These are phyloP conservation scores for Solanum appendiculatum DNA, from an alignment of 257 asterid genomes.

Conservation along the genomic window DNA sequence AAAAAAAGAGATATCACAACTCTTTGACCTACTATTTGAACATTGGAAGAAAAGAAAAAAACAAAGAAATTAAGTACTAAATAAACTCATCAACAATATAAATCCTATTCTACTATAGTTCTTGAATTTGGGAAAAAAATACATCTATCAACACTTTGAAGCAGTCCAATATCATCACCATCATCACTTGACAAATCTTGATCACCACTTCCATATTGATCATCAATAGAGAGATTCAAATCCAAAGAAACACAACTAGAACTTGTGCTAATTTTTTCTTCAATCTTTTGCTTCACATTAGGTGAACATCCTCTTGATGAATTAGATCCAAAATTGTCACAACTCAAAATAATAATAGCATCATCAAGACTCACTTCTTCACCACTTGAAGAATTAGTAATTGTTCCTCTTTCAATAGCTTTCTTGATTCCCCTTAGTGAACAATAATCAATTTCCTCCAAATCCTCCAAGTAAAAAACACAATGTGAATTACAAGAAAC, in stretches of 20 bases:
- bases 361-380: constrained; percentile 51
- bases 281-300: constrained; percentile 10
- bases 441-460: constrained; percentile 38
- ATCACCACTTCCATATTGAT: constrained; percentile 7
- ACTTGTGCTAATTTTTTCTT: neutral
- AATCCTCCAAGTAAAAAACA: constrained; percentile 55
- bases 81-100: neutral
- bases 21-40: neutral
- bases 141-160: constrained; percentile 53
- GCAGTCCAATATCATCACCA: constrained; percentile 40
- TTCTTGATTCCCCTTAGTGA: constrained; percentile 35
- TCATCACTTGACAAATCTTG: neutral
- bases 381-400: constrained; percentile 18
- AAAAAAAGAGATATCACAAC: neutral
- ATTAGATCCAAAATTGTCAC: constrained; percentile 35
- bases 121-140: constrained; percentile 24
- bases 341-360: constrained; percentile 54
- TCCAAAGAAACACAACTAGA: constrained; percentile 29
- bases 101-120: neutral
- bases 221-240: constrained; percentile 42
- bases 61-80: neutral
- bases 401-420: constrained; percentile 52
- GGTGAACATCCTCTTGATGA: constrained; percentile 42
- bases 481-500: constrained; percentile 45
- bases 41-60: neutral